phyloP scores from a whole-genome alignment of 176 grass and related monocot genomes.

The Pontederia crassipes region DNA sequence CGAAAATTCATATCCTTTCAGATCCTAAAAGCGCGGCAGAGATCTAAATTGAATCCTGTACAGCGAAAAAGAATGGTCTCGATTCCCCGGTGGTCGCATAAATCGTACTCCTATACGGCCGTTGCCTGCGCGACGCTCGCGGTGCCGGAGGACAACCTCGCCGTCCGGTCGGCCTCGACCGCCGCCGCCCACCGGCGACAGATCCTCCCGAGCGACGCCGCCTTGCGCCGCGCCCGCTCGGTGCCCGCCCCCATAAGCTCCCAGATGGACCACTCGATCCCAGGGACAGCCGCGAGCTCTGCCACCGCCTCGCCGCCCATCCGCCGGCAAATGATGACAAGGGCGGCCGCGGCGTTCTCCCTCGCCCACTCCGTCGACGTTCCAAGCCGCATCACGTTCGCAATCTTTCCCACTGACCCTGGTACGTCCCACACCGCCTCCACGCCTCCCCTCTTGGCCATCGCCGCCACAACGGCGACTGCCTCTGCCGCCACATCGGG shows the following conservation, averaged over 20 bases:
- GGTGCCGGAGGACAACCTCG: slow-evolving; percentile 34
- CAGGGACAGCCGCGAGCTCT: slow-evolving; percentile 48
- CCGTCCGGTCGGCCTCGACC: slow-evolving; percentile 37
- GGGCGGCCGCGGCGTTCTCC: slow-evolving; percentile 59
- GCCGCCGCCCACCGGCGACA: slow-evolving; percentile 66
- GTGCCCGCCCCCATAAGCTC: slow-evolving; percentile 87
- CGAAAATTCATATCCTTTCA: slow-evolving; percentile 2
- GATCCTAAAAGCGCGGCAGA: no score
- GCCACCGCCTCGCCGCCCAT: slow-evolving; percentile 33
- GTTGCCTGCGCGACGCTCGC: slow-evolving; percentile 33
- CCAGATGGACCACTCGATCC: slow-evolving; percentile 99
- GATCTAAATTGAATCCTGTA: not conserved
- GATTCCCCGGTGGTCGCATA: not conserved
- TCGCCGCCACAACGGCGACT: slow-evolving; percentile 48
- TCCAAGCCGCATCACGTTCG: slow-evolving; percentile 50
- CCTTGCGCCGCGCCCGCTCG: slow-evolving; percentile 74
- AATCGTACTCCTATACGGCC: slow-evolving; percentile 27
- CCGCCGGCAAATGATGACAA: slow-evolving; percentile 76
- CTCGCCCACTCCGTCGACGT: slow-evolving; percentile 39
- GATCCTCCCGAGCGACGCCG: slow-evolving; percentile 75
- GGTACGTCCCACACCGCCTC: slow-evolving; percentile 48
- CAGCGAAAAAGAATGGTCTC: not conserved
- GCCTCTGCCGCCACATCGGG: slow-evolving; percentile 48
- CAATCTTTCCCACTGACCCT: slow-evolving; percentile 39
- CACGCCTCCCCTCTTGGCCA: slow-evolving; percentile 76